These are phyloP conservation scores for Fusarium paranaense DNA, from an alignment of 2,329 filamentous ascomycete genomes.

Conservation along the genomic window DNA sequence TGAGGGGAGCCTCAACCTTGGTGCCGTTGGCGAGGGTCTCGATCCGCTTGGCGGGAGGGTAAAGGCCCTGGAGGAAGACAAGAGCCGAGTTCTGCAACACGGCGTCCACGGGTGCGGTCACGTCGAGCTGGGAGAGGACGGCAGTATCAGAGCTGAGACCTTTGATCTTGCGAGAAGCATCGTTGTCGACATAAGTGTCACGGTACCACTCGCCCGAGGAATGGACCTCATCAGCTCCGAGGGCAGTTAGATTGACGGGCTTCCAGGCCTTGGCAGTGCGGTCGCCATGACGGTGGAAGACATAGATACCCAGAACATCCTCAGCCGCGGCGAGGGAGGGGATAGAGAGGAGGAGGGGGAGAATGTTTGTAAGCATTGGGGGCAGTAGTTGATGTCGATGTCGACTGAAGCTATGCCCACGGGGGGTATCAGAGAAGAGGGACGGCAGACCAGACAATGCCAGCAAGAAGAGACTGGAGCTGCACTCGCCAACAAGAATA, in stretches of 20 bases:
- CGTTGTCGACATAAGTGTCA: constrained; percentile 75
- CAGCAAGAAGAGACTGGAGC: background rate
- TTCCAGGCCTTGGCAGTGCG: constrained; percentile 81
- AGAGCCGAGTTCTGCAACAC: constrained; percentile 85
- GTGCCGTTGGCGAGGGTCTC: constrained; percentile 79
- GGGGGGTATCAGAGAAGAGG: background rate
- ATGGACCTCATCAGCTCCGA: constrained; percentile 83
- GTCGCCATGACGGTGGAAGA: constrained; percentile 93
- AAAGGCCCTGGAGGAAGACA: constrained; percentile 87
- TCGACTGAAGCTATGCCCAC: constrained; percentile 17
- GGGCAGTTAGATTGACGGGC: constrained; percentile 78
- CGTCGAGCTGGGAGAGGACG: constrained; percentile 75
- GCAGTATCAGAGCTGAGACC: constrained; percentile 76
- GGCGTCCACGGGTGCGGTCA: constrained; percentile 78
- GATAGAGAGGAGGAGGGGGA: constrained; percentile 53
- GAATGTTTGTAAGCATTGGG: constrained; percentile 54
- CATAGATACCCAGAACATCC: constrained; percentile 82
- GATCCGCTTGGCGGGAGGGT: constrained; percentile 76
- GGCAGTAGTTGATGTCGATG: constrained; percentile 1
- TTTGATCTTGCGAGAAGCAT: constrained; percentile 70
- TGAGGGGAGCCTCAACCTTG: constrained; percentile 73
- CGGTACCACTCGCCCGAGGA: constrained; percentile 81
- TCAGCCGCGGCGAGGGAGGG: constrained; percentile 62
- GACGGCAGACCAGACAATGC: background rate
- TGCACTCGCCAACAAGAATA: background rate